Evolutionary conservation across 2,329 filamentous ascomycete species (phyloP), one percentile per base, ranked within the genome.

Genomic region (Apiospora marii): DNA sequence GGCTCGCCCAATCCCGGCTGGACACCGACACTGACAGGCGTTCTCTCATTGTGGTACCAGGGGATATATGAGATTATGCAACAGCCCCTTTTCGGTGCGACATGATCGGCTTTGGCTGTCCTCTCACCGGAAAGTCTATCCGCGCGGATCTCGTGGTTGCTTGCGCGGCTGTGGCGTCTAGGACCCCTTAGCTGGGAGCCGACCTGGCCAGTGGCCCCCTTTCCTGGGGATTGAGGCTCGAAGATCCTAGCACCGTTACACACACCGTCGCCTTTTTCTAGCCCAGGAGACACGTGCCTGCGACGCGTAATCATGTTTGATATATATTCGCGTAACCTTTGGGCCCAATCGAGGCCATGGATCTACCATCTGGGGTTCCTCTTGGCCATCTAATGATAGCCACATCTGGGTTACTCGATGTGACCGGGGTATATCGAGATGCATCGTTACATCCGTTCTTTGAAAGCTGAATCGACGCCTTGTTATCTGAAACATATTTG

Each of bases 151-250:
- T 41, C 8, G 10, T 24, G 30, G 6, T 7, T 37, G 53, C 53
- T 61, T 37, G 53, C 53, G 53, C 53, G 53, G 30, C 30, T 61
- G 53, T 10, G 34, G 53, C 53, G 53, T 61, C 53, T 37, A 61
- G 19, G 19, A n/a, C 58, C 37, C 13, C 30, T 19, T 30, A 61
- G 30, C 30, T 37, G 24, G 24, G 51, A 34, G 27, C 14, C 51
- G 13, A 53, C 6, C 14, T 24, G 10, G 37, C 37, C 37, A 10
- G 37, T 24, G 13, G 4, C 27, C 51, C 51, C 53, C 30, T 37
- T 19, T n/a, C 30, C 2, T 10, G n/a, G 1, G 3, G 19, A 10
- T 37, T 37, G 30, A 64, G 58, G 34, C 22, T 64, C 58, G 10
- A 41, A 64, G 19, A 7, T 22, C 34, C 16, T 10, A n/a, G 34